Evolutionary conservation across 1,284 basidiomycete species (phyloP), one percentile per base, ranked within the genome.

Genomic region (Cystobasidium pallidum): DNA sequence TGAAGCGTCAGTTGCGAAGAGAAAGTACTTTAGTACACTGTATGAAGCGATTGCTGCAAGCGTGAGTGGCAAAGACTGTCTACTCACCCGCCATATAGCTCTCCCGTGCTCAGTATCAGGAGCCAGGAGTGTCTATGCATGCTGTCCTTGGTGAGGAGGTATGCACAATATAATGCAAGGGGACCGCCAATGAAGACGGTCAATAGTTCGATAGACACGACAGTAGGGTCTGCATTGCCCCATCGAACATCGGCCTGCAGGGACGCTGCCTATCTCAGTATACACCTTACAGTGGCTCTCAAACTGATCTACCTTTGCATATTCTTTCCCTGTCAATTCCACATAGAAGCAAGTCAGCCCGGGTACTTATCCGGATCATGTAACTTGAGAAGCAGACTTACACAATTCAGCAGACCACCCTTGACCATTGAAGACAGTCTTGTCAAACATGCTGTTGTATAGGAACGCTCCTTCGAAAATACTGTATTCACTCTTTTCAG

Each of bases 151-250:
- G 72, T 36, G 24, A 68, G 32, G 26, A 68, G 57, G 41, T 73
- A 73, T 47, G 59, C 64, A 30, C 70, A 61, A 28, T 68, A 68
- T 39, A 73, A 39, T n/a, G 49, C 34, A 7, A 73, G 55, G 10
- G 72, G 72, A 43, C 72, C 72, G 34, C 57, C 66, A 30, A 73
- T 64, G 64, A 91, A 83, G 13, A 92, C 91, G 4, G 91, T 92
- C 75, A 92, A 83, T 62, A 92, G 80, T 80, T 92, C 91, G 51
- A 92, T 86, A 6, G 89, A 88, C 51, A 92, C 89, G 57, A 92
- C 85, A 0, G 88, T 89, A 0, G 89, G 85, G 76, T 92, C 90
- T 0, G 90, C 84, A 34, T 84, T 80, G 17, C 89, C 91, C 91
- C 91, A 92, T 57, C 90, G 86, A 72, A 85, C 85, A 78, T 92